phyloP scores from a whole-genome alignment of 495 filamentous ascomycete species.

The Lindgomyces ingoldianus region DNA sequence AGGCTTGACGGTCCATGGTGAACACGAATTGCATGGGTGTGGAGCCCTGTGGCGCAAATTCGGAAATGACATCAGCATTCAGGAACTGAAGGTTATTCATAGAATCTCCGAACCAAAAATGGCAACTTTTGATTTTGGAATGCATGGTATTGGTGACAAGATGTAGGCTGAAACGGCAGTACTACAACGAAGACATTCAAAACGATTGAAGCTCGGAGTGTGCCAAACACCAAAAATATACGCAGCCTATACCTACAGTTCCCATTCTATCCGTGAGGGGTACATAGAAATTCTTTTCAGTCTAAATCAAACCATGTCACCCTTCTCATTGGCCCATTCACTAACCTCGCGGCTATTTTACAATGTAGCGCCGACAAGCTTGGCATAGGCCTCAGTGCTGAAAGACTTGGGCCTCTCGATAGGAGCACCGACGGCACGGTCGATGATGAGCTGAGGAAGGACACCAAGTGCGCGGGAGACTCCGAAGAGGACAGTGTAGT shows the following conservation, averaged over 20 bases:
- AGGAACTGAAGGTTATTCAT: no score
- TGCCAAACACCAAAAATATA: slow-evolving; percentile 10
- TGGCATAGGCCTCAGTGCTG: slow-evolving; percentile 93
- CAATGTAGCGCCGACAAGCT: slow-evolving; percentile 87
- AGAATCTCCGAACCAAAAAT: no score
- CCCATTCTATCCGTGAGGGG: slow-evolving; percentile 28
- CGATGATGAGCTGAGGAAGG: slow-evolving; percentile 97
- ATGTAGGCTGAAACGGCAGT: slow-evolving; percentile 14
- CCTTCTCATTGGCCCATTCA: not conserved
- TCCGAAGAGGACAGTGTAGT: slow-evolving; percentile 99
- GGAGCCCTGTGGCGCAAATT: not conserved
- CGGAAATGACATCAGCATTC: not conserved
- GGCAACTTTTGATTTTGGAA: slow-evolving; percentile 16
- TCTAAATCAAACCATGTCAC: slow-evolving; percentile 8
- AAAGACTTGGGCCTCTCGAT: slow-evolving; percentile 94
- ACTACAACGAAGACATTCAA: slow-evolving; percentile 14
- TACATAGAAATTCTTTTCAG: slow-evolving; percentile 25
- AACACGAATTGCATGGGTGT: no score
- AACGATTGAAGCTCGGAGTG: slow-evolving; percentile 11
- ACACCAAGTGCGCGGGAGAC: slow-evolving; percentile 97
- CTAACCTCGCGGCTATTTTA: slow-evolving; percentile 52
- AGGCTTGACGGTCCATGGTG: no score
- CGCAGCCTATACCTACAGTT: slow-evolving; percentile 21
- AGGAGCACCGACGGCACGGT: slow-evolving; percentile 89
- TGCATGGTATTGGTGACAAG: slow-evolving; percentile 10